Evolutionary conservation across 768 basidiomycete genomes (phyloP).

Genomic region (Saitozyma sp.): DNA sequence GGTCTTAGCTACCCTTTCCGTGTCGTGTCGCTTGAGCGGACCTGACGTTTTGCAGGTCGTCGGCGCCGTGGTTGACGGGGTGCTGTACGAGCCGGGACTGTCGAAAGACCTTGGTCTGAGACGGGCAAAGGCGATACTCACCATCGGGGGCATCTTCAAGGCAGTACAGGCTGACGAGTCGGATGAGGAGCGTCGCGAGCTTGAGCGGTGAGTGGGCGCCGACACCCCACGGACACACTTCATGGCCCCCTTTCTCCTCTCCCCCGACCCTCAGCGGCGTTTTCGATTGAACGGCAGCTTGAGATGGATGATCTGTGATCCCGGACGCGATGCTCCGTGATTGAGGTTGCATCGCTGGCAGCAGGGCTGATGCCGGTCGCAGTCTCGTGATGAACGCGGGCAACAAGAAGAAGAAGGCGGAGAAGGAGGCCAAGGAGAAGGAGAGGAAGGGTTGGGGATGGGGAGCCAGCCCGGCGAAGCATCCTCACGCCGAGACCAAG

Average conservation of each 20-base stretch:
- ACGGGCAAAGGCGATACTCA: conserved; percentile 86
- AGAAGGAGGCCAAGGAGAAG: conserved; percentile 29
- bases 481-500: conserved; percentile 3
- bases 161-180: conserved; percentile 78
- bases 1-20: neutral
- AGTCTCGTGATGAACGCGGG: conserved; percentile 51
- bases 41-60: conserved; percentile 20
- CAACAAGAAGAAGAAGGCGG: conserved; percentile 51
- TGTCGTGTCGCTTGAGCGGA: neutral
- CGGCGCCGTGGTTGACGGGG: conserved; percentile 72
- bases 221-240: too few species aligned
- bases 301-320: too few species aligned
- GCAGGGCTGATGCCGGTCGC: too few species aligned
- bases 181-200: conserved; percentile 88
- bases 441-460: conserved; percentile 28
- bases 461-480: neutral
- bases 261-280: too few species aligned
- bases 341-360: too few species aligned
- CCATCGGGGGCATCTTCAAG: conserved; percentile 89
- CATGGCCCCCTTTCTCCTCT: too few species aligned
- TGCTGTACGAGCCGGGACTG: conserved; percentile 74
- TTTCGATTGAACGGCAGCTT: neutral
- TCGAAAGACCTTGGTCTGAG: conserved; percentile 71
- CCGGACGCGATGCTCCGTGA: too few species aligned
- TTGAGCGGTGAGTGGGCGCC: conserved; percentile 69